Evolutionary conservation across 306 rosid genomes (phyloP), one percentile per base, ranked within the genome.

Genomic region (Parietaria judaica): DNA sequence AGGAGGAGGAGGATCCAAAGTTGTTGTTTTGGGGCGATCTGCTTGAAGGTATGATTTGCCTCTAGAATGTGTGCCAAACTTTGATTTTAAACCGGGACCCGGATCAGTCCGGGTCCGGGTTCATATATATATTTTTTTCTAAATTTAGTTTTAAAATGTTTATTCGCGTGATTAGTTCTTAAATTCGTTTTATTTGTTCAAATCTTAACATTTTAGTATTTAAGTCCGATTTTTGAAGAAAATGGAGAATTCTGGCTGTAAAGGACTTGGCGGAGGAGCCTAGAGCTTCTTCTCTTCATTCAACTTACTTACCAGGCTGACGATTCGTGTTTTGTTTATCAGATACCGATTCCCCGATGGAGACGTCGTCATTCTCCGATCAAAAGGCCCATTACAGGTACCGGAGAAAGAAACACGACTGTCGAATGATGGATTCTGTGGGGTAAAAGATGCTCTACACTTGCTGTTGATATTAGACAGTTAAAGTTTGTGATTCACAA

Each of bases 361-460:
- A 88, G 86, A 81, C 68, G 99, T 86, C 58, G 97, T 71, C 88
- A 51, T 84, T 94, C 46, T 58, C 77, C 12, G 99, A 94, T 76
- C 95, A 82, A 69, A 92, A 84, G 73, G 73, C 84, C 14, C 99
- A 94, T 80, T 86, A 84, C 69, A 79, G 99, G 81, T 88, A 94
- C 74, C 87, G 99, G 10, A 88, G 97, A 4, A 86, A 79, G 88
- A 94, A 88, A 68, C 94, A 88, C 31, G 99, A 94, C 70, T 86
- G 88, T 66, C 81, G 94, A 82, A 84, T 88, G 94, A 74, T 78
- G 3, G 90, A 83, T 69, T 79, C 95, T 47, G 69, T 74, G 62
- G 77, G 83, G 81, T 88, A 70, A 81, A 48, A n/a, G 44, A 11
- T 41, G 45, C 7, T 41, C 7, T 41, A 8, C 9, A 41, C 6